phyloP scores from a whole-genome alignment of 345 rosid species.

The Populus nigra region DNA sequence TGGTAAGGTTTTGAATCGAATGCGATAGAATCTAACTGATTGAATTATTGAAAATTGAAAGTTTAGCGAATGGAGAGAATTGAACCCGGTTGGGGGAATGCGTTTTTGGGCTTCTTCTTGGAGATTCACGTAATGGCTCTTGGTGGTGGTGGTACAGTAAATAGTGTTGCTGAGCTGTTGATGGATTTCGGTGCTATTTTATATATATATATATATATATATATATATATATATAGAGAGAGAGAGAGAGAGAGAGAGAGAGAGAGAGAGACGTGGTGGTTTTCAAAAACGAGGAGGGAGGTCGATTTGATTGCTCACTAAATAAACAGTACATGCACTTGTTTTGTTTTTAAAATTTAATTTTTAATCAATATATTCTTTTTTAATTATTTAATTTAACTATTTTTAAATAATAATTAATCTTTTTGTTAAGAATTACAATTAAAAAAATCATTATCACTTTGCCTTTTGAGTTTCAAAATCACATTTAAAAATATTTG shows the following conservation, averaged over 20 bases:
- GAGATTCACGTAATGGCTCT: neutral
- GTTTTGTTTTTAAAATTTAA: too few species aligned
- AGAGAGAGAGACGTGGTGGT: neutral
- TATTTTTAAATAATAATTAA: too few species aligned
- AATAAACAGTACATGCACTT: neutral
- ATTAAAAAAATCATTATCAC: too few species aligned
- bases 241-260: neutral
- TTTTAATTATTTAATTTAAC: too few species aligned
- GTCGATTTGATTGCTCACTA: neutral
- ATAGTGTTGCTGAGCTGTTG: neutral
- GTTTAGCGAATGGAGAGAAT: neutral
- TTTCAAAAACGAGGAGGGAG: neutral
- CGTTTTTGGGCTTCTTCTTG: neutral
- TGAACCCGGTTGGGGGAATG: neutral
- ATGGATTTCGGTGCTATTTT: neutral
- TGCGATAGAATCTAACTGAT: neutral
- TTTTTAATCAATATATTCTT: too few species aligned
- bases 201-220: too few species aligned
- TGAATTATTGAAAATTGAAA: neutral
- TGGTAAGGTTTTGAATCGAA: neutral
- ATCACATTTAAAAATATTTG: too few species aligned
- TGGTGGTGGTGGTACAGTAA: neutral
- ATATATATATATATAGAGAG: too few species aligned
- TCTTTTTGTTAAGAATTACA: too few species aligned
- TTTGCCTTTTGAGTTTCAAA: too few species aligned